Conservation (phyloP, 2,329 filamentous ascomycete genomes). For the Hypoxylon sp. region DNA sequence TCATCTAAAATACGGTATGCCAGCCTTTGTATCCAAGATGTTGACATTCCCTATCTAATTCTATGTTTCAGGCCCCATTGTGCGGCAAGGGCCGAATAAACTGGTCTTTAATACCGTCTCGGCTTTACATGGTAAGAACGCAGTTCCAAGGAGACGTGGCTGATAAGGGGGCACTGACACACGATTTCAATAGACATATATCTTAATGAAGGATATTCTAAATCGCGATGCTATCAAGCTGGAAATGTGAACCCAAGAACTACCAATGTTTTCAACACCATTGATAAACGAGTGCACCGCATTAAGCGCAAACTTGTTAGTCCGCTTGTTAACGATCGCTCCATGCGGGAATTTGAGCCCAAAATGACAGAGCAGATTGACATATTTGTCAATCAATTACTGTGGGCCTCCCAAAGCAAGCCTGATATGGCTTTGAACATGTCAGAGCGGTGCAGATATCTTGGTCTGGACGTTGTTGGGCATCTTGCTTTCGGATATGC, state of each 20-base stretch:
- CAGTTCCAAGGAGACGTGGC: too few relatives aligned
- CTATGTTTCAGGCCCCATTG: neutral
- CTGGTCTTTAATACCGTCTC: neutral
- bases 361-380: conserved; percentile 22
- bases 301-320: conserved; percentile 19
- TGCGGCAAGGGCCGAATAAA: neutral
- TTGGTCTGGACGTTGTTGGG: conserved; percentile 19
- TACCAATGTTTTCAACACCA: neutral
- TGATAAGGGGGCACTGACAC: too few relatives aligned
- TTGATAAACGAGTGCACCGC: conserved; percentile 15
- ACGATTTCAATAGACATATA: neutral
- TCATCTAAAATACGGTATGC: too few relatives aligned
- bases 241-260: neutral
- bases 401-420: neutral
- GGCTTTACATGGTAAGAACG: conserved; percentile 4
- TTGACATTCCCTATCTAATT: too few relatives aligned
- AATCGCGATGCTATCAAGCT: conserved; percentile 7
- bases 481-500: conserved; percentile 19
- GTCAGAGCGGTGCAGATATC: conserved; percentile 1
- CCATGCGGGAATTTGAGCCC: conserved; percentile 24
- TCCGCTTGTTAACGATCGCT: conserved; percentile 10
- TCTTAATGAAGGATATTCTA: neutral
- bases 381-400: conserved; percentile 9
- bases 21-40: too few relatives aligned
- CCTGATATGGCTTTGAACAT: conserved; percentile 26